Base-by-base conservation (phyloP, 495 filamentous ascomycete genomes). In the Niebla homalea region DNA sequence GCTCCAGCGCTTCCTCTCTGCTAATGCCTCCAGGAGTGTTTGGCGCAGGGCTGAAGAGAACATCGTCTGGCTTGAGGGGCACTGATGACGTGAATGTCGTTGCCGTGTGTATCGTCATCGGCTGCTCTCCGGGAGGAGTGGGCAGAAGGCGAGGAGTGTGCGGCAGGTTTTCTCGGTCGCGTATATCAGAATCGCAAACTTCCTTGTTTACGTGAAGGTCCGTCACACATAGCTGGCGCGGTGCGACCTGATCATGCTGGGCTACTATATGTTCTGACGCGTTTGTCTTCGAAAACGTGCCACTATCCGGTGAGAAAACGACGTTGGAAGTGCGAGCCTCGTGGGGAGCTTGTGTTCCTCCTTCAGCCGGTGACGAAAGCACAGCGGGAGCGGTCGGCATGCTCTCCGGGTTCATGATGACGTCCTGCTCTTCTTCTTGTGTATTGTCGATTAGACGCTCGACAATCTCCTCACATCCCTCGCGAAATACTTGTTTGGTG, bases 1-100 rank as follows among this genome's bases (percentile, higher is more conserved):
- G 70, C 21, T 73, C 73, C 2, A 77, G 57, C 5, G 73, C 73
- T 46, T 69, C 66, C 58, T 76, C 73, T 19, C 72, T 64, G 51
- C 67, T 71, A 35, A 76, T 68, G 0, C 67, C 67, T 1, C 69
- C 67, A 0, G 67, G 64, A 12, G 68, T 53, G 23, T 55, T 43
- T 36, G 43, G 61, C 49, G 32, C 61, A 58, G 21, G 46, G 20
- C 40, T 48, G 38, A 59, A 50, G 5, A 46, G 19, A 20, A 26
- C 32, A 36, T 53, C 50, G 16, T 41, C 48, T 36, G 45, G 25
- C 20, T 52, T 50, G 8, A 54, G 48, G 1, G 50, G 48, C 12
- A 50, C 26, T 12, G 67, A 52, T 4, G 69, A 68, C 12, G 69
- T 61, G 52, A 63, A 67, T 10, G 59, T 63, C 19, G 61, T 62